Evolutionary conservation across 768 basidiomycete genomes (phyloP).

Genomic region (Suillus clintonianus): DNA sequence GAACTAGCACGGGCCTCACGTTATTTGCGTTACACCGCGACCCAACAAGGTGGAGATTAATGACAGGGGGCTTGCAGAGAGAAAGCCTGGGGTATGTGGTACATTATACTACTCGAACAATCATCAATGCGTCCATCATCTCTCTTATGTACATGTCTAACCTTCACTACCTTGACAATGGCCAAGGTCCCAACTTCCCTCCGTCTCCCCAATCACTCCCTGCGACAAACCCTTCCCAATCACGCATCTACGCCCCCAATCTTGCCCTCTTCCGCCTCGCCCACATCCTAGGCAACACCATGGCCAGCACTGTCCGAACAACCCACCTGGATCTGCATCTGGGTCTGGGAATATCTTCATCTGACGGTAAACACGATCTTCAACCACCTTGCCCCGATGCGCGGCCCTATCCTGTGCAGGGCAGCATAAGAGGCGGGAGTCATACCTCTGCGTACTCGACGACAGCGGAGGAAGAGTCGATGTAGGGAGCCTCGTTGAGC

Average conservation of each 20-base stretch:
- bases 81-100: conserved; percentile 89
- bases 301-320: conserved; percentile 79
- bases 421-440: not conserved
- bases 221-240: conserved; percentile 43
- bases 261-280: conserved; percentile 76
- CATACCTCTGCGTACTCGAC: conserved; percentile 38
- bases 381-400: not conserved
- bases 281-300: conserved; percentile 78
- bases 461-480: conserved; percentile 55
- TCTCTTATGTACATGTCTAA: conserved; percentile 2
- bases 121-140: conserved; percentile 41
- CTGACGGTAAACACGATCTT: not conserved
- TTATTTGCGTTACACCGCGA: conserved; percentile 80
- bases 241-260: conserved; percentile 71
- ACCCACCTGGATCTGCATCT: conserved; percentile 44
- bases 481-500: conserved; percentile 79
- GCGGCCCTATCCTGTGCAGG: not conserved
- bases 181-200: conserved; percentile 51
- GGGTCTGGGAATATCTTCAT: not conserved
- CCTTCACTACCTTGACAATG: conserved; percentile 77
- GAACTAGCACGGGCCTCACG: conserved; percentile 76
- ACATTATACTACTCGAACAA: no score
- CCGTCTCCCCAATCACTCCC: conserved; percentile 41
- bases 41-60: conserved; percentile 75
- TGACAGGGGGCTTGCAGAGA: conserved; percentile 63